These are phyloP conservation scores for Ophiostoma sp. DNA, from an alignment of 2,329 filamentous ascomycete genomes.

Conservation along the genomic window DNA sequence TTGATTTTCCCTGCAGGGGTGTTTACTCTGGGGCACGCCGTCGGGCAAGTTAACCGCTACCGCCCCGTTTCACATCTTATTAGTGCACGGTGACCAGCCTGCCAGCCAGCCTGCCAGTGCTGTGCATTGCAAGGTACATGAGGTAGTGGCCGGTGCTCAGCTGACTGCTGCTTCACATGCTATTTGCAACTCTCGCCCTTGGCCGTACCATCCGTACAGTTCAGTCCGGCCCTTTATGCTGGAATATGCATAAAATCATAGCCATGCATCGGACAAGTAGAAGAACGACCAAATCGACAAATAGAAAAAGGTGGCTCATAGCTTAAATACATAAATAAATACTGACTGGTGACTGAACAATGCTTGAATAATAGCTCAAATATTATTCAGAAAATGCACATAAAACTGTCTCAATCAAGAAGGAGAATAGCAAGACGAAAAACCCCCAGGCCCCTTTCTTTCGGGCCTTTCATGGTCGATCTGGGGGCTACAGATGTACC, in stretches of 20 bases:
- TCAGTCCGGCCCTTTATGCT: slow-evolving; percentile 4
- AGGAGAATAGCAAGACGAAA: neutral
- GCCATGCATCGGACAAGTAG: neutral
- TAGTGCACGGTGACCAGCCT: neutral
- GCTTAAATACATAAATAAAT: neutral
- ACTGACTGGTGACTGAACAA: neutral
- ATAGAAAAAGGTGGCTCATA: neutral
- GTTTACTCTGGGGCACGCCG: neutral
- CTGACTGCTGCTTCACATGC: slow-evolving; percentile 4
- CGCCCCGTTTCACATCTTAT: neutral
- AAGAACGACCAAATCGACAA: neutral
- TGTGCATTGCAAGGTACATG: no score
- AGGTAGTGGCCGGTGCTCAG: neutral
- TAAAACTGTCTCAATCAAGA: neutral
- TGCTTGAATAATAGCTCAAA: neutral
- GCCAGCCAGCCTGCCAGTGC: no score
- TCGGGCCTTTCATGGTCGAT: slow-evolving; percentile 13
- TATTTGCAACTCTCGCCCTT: slow-evolving; percentile 3
- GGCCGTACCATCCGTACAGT: neutral
- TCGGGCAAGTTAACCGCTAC: neutral
- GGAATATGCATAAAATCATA: slow-evolving; percentile 5
- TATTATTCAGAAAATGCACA: neutral
- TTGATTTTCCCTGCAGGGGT: neutral
- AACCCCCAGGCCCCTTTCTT: neutral
- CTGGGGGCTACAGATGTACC: neutral